Percentiles rank a stretch among this genome's conserved stretches.
Conservation (phyloP, 78 protist species). For the Ministeria vibrans region DNA sequence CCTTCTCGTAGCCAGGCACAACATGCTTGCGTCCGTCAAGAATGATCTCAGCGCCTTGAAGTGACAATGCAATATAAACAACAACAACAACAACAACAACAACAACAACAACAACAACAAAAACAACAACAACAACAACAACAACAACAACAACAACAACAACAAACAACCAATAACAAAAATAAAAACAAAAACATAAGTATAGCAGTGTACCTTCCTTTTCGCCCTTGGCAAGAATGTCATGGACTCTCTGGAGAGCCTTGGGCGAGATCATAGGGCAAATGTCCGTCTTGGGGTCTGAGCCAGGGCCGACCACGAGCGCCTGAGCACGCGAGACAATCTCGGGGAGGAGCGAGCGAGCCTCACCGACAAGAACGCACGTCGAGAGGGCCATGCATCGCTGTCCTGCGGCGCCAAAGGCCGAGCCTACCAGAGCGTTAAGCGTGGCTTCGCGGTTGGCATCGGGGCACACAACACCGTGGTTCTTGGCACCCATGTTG, state of each 20-base stretch:
- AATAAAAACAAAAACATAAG: no score
- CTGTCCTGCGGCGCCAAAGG: constrained; percentile 98
- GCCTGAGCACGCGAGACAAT: constrained; percentile 61
- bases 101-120: no score
- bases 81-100: no score
- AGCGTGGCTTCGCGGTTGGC: constrained; percentile 79
- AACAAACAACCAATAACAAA: no score
- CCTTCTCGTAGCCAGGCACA: constrained; percentile 63
- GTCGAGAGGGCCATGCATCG: constrained; percentile 98
- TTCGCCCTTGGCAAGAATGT: no score
- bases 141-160: no score
- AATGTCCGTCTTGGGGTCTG: constrained; percentile 50
- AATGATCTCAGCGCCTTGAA: constrained; percentile 73
- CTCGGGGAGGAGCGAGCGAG: constrained; percentile 69
- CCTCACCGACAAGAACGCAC: constrained; percentile 87
- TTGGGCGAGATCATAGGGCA: constrained; percentile 87
- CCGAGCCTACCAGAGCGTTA: constrained; percentile 79
- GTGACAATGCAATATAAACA: no score
- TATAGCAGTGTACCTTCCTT: no score
- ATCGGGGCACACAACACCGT: constrained; percentile 90
- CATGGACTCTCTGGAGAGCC: constrained; percentile 59
- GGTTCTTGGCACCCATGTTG: constrained; percentile 97
- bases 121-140: no score
- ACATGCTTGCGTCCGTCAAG: constrained; percentile 81
- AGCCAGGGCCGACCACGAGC: constrained; percentile 46